These are phyloP conservation scores for Myxozyma neglecta DNA, from an alignment of 805 yeast species.

Conservation along the genomic window DNA sequence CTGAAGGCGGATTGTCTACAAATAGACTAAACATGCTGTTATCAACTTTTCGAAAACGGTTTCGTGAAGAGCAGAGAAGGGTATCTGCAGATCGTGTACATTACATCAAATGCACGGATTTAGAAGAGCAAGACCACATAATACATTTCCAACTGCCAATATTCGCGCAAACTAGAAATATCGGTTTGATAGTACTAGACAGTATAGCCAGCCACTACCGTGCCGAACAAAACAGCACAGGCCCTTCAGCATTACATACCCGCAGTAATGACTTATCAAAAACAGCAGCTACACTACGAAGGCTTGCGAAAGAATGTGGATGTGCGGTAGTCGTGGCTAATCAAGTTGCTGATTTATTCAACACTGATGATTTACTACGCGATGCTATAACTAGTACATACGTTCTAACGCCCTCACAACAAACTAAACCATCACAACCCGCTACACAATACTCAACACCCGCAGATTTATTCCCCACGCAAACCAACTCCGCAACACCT, in stretches of 20 bases:
- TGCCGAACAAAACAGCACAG: conserved; percentile 46
- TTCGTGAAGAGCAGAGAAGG: conserved; percentile 27
- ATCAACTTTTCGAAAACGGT: conserved; percentile 35
- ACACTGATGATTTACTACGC: not conserved
- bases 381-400: conserved; percentile 1
- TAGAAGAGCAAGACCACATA: conserved; percentile 74
- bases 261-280: conserved; percentile 39
- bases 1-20: conserved; percentile 74
- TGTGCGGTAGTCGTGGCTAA: conserved; percentile 72
- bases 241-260: conserved; percentile 11
- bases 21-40: conserved; percentile 57
- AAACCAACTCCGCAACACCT: not conserved
- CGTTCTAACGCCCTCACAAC: not conserved
- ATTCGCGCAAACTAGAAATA: conserved; percentile 45
- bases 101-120: conserved; percentile 61
- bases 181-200: conserved; percentile 69
- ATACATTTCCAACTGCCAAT: conserved; percentile 67
- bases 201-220: conserved; percentile 78
- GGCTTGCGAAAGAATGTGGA: conserved; percentile 49
- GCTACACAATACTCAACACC: not conserved
- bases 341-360: conserved; percentile 65
- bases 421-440: not conserved
- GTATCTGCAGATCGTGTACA: conserved; percentile 44
- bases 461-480: not conserved
- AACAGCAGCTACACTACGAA: conserved; percentile 51